Conservation (phyloP, 768 basidiomycete genomes). For the Melanogaster broomeanus region DNA sequence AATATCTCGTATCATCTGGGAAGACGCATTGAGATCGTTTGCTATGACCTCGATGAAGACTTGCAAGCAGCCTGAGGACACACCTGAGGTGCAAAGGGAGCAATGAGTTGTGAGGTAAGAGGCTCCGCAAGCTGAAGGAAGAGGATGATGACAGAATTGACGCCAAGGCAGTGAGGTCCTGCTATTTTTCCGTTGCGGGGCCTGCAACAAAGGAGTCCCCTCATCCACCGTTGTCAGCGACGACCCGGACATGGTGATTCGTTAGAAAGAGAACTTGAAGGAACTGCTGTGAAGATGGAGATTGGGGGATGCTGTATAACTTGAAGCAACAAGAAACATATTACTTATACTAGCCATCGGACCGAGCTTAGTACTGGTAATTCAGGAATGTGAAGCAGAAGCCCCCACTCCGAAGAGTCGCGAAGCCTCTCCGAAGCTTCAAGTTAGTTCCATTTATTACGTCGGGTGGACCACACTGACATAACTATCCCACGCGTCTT, state of each 20-base stretch:
- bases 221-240: conserved; percentile 47
- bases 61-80: conserved; percentile 16
- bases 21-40: neutral
- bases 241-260: conserved; percentile 29
- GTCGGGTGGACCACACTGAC: too few species aligned
- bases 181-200: conserved; percentile 35
- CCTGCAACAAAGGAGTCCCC: conserved; percentile 58
- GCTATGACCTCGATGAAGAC: neutral
- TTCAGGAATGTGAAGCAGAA: too few species aligned
- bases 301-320: too few species aligned
- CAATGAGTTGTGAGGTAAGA: conserved; percentile 73
- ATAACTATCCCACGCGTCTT: too few species aligned
- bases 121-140: conserved; percentile 79
- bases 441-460: too few species aligned
- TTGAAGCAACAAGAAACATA: too few species aligned
- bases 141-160: conserved; percentile 68
- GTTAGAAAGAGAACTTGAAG: conserved; percentile 12
- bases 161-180: conserved; percentile 66
- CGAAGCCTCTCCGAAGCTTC: too few species aligned
- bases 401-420: too few species aligned
- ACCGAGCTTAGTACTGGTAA: too few species aligned
- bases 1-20: conserved; percentile 62
- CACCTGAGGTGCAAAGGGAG: conserved; percentile 76
- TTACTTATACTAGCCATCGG: too few species aligned
- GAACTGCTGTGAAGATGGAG: too few species aligned